Conservation (phyloP, 2,329 filamentous ascomycete species). For the Trichophyton equinum region DNA sequence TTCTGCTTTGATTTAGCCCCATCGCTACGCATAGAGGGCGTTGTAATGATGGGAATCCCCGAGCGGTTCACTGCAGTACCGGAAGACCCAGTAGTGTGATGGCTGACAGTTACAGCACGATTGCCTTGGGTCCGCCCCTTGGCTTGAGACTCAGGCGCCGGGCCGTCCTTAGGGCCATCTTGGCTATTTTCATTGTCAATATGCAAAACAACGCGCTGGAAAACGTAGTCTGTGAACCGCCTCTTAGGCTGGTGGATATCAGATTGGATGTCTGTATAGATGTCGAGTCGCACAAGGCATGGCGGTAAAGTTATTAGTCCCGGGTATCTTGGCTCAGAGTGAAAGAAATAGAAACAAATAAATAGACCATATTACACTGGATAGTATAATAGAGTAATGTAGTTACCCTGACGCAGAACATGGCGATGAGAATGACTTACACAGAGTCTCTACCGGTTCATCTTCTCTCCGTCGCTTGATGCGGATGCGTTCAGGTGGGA, state of each 20-base stretch:
- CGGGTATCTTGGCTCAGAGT: background rate
- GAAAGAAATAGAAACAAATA: background rate
- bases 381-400: background rate
- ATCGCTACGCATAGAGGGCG: slow-evolving; percentile 26
- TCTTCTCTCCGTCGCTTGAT: slow-evolving; percentile 47
- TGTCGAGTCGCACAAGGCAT: background rate
- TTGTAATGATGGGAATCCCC: background rate
- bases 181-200: background rate
- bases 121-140: background rate
- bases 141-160: background rate
- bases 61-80: background rate
- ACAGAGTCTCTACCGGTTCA: slow-evolving; percentile 43
- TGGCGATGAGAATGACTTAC: slow-evolving; percentile 28
- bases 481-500: slow-evolving; percentile 39
- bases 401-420: background rate
- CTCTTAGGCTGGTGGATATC: slow-evolving; percentile 34
- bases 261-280: slow-evolving; percentile 33
- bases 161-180: background rate
- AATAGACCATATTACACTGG: background rate
- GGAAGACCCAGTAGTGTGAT: background rate
- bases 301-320: background rate
- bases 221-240: slow-evolving; percentile 38
- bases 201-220: slow-evolving; percentile 29
- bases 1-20: slow-evolving; percentile 27
- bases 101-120: background rate